Percentiles rank a stretch among this genome's conserved stretches.
phyloP scores from a whole-genome alignment of 306 rosid genomes.

The Abrus pulchellus region DNA sequence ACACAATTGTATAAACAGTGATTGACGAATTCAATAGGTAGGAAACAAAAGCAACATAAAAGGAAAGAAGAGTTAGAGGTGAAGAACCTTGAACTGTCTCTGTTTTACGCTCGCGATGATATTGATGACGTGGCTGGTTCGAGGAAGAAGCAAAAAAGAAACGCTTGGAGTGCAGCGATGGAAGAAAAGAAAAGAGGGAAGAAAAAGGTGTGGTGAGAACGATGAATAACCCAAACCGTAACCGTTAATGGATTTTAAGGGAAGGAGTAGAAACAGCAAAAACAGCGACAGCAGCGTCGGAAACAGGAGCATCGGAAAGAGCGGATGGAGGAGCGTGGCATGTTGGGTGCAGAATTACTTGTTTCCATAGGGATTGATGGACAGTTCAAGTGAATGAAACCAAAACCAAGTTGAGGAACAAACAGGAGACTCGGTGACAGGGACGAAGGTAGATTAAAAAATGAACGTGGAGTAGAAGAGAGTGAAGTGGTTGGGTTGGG shows the following conservation, averaged over 20 bases:
- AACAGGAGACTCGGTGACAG: too few relatives aligned
- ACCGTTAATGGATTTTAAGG: conserved; percentile 14
- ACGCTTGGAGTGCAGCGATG: not conserved
- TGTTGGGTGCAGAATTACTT: conserved; percentile 44
- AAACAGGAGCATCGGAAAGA: conserved; percentile 53
- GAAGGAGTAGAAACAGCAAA: conserved; percentile 66
- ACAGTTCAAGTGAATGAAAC: not conserved
- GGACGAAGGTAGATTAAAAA: too few relatives aligned
- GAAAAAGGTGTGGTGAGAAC: not conserved
- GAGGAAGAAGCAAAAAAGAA: too few relatives aligned
- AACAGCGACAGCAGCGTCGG: conserved; percentile 75
- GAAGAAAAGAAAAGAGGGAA: too few relatives aligned
- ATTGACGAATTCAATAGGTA: too few relatives aligned
- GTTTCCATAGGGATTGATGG: conserved; percentile 56
- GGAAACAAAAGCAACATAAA: too few relatives aligned
- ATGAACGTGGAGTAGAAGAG: too few relatives aligned
- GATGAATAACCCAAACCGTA: not conserved
- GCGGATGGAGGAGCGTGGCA: conserved; percentile 47
- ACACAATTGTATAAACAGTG: too few relatives aligned
- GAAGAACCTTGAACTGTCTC: not conserved
- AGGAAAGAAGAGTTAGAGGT: too few relatives aligned
- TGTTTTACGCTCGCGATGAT: not conserved
- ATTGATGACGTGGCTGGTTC: not conserved
- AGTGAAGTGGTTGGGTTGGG: too few relatives aligned
- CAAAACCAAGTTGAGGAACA: not conserved